Evolutionary conservation across 805 yeast species (phyloP).

Genomic region (Nakazawaea laoshanensis): DNA sequence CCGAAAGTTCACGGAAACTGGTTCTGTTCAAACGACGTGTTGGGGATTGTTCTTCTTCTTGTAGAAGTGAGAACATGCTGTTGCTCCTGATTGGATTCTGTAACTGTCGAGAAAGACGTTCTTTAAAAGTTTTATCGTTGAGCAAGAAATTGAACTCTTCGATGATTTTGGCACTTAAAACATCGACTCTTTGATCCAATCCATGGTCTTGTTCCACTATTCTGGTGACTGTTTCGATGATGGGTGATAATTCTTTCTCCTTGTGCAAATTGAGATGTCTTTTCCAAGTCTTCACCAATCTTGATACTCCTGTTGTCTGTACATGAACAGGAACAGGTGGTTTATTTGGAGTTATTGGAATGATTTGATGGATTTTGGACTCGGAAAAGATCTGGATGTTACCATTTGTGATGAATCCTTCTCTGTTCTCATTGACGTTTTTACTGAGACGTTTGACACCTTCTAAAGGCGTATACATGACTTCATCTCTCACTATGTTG

Average conservation of each 20-base stretch:
- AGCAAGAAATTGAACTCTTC: constrained; percentile 49
- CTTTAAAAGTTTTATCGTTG: constrained; percentile 12
- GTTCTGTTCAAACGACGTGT: too few relatives aligned
- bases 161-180: constrained; percentile 61
- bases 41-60: too few relatives aligned
- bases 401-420: constrained; percentile 43
- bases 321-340: constrained; percentile 10
- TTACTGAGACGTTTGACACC: constrained; percentile 21
- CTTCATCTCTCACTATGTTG: constrained; percentile 19
- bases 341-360: constrained; percentile 64
- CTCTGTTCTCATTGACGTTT: constrained; percentile 12
- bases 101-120: constrained; percentile 18
- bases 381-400: constrained; percentile 39
- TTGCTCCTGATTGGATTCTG: constrained; percentile 13
- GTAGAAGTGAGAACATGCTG: constrained; percentile 16
- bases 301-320: neutral
- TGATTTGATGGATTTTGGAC: constrained; percentile 32
- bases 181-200: constrained; percentile 36
- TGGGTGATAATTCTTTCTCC: constrained; percentile 13
- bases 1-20: constrained; percentile 24
- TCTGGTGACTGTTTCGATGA: constrained; percentile 14
- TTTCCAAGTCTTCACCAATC: constrained; percentile 21
- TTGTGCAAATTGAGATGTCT: constrained; percentile 19
- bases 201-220: constrained; percentile 12
- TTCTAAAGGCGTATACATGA: constrained; percentile 21